Evolutionary conservation across 805 yeast species (phyloP).

Genomic region (Kodamaea restingae): DNA sequence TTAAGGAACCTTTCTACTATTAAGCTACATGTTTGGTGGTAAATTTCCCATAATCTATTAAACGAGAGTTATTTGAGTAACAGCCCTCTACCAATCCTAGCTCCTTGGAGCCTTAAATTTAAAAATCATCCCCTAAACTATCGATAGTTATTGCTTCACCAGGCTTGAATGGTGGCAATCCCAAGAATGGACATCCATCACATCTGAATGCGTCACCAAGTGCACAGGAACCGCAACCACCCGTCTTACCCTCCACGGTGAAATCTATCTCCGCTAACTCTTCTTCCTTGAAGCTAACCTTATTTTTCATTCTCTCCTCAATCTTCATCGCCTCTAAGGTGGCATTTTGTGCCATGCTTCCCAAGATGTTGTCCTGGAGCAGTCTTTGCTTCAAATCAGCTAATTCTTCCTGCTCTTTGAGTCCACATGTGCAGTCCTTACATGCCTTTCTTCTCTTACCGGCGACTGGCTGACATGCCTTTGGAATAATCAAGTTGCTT

Average conservation of each 20-base stretch:
- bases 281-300: conserved; percentile 51
- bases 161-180: conserved; percentile 97
- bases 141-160: conserved; percentile 84
- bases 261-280: conserved; percentile 91
- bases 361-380: conserved; percentile 43
- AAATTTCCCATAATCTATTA: neutral
- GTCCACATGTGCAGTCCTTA: conserved; percentile 96
- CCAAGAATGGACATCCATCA: conserved; percentile 96
- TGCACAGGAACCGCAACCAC: conserved; percentile 96
- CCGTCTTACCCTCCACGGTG: conserved; percentile 94
- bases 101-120: neutral
- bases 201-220: conserved; percentile 98
- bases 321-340: conserved; percentile 51
- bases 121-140: conserved; percentile 74
- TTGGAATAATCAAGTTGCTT: conserved; percentile 50
- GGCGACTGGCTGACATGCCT: conserved; percentile 52
- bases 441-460: conserved; percentile 86
- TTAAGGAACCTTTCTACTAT: too few relatives aligned
- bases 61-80: too few relatives aligned
- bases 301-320: conserved; percentile 43
- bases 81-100: too few relatives aligned
- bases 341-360: conserved; percentile 48
- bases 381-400: conserved; percentile 46
- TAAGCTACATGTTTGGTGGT: too few relatives aligned
- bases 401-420: conserved; percentile 78